A percentile compares a stretch with the other conserved stretches of the same genome.
These are phyloP conservation scores for Xylaria grammica DNA, from an alignment of 495 filamentous ascomycete genomes.

Conservation along the genomic window DNA sequence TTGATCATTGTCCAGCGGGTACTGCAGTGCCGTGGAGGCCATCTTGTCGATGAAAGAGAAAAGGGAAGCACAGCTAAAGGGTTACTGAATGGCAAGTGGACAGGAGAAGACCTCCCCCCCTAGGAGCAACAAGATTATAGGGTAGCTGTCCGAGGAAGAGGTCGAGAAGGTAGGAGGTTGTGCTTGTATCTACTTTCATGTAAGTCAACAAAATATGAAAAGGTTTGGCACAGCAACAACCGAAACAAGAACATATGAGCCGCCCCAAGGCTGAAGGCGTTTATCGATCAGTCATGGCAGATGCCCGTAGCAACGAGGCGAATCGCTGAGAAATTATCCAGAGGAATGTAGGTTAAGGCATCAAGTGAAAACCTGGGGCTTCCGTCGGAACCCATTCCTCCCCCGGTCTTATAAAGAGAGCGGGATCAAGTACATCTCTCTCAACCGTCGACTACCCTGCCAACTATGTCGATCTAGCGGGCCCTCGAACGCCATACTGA, in stretches of 20 bases:
- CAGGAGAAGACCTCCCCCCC: slow-evolving; percentile 12
- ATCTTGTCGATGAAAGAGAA: slow-evolving; percentile 29
- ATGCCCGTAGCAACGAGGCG: slow-evolving; percentile 36
- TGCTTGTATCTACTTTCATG: slow-evolving; percentile 34
- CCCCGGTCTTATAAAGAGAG: slow-evolving; percentile 35
- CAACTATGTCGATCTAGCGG: slow-evolving; percentile 20
- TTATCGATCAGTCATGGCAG: slow-evolving; percentile 32
- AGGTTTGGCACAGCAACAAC: slow-evolving; percentile 40
- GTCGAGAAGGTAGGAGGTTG: slow-evolving; percentile 22
- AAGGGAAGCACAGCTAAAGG: slow-evolving; percentile 26
- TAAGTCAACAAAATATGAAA: slow-evolving; percentile 42
- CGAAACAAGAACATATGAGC: slow-evolving; percentile 36
- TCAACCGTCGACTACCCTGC: slow-evolving; percentile 14
- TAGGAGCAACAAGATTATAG: slow-evolving; percentile 5
- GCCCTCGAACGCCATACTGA: slow-evolving; percentile 18
- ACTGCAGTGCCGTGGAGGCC: slow-evolving; percentile 39
- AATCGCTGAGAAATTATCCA: slow-evolving; percentile 25
- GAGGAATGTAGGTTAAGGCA: slow-evolving; percentile 40
- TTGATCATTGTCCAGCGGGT: slow-evolving; percentile 46
- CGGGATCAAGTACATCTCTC: slow-evolving; percentile 21
- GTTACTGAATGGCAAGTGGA: slow-evolving; percentile 14
- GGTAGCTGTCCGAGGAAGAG: slow-evolving; percentile 24
- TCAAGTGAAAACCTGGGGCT: slow-evolving; percentile 25
- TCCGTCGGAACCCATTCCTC: slow-evolving; percentile 21
- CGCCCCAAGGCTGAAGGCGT: slow-evolving; percentile 33